Base-by-base conservation (phyloP, 2,329 filamentous ascomycete species). In the Xylariales sp. region DNA sequence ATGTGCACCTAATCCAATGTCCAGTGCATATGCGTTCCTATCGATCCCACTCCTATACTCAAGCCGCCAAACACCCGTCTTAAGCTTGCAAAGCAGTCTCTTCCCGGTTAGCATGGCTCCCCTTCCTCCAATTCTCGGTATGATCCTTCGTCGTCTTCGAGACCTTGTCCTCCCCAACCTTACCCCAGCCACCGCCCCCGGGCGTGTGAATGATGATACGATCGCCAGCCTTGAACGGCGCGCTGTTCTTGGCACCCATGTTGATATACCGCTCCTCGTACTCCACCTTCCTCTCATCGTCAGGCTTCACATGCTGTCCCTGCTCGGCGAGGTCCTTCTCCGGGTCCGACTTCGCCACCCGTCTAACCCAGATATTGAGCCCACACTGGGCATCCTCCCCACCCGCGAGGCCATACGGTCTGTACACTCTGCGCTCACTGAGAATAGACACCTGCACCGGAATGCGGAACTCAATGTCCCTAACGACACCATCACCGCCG, bases 341-440 rank as follows among this genome's bases (percentile, higher is more conserved):
- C 58, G 70, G 71, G 52, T 70, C 70, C 1, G 66, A 66, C 60
- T 78, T 80, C 50, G 72, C 68, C 40, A 91, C 82, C 46, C 78
- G 83, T 6, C 87, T 72, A 22, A 94, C 82, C 91, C 91, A 97
- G 33, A 94, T 69, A 52, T 97, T 97, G 46, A 90, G 66, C 0
- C 91, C 91, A 38, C 85, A 84, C 51, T 79, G 66, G 0, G 81
- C 91, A 46, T 91, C 84, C 43, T 82, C 83, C 3, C 91, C 91
- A 1, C 91, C 91, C 16, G 81, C 82, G 45, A 96, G 72, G 0
- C 91, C 90, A 51, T 90, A 95, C 1, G 83, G 85, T 40, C 76
- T 74, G 52, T 85, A 84, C 0, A 88, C 82, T 28, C 85, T 66
- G 19, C 85, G 61, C 62, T 89, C 85, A 25, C 76, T 82, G n/a